A percentile compares a stretch with the other conserved stretches of the same genome.
phyloP scores from a whole-genome alignment of 768 basidiomycete species.

The Lentinus tigrinus region DNA sequence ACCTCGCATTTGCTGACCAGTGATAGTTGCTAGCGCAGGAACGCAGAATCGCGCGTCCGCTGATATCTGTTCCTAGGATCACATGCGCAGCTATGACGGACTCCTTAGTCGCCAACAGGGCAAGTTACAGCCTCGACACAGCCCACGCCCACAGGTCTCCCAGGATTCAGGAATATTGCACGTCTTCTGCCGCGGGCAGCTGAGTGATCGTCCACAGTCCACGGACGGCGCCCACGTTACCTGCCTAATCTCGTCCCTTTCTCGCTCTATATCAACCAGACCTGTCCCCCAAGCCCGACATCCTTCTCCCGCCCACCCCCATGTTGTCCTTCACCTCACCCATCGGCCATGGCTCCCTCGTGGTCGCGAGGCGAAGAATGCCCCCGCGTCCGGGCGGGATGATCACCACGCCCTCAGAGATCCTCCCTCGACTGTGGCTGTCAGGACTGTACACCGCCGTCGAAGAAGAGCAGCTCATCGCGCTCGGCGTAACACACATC shows the following conservation, averaged over 20 bases:
- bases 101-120: background rate
- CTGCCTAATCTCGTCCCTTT: background rate
- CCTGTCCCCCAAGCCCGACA: background rate
- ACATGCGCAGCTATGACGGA: background rate
- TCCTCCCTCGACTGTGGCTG: conserved; percentile 57
- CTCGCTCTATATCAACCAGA: conserved; percentile 6
- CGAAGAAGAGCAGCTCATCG: conserved; percentile 43
- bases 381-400: background rate
- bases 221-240: background rate
- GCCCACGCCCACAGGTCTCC: background rate
- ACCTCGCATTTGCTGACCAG: no score
- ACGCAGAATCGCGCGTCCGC: no score
- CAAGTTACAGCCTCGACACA: conserved; percentile 7
- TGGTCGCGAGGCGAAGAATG: background rate
- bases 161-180: background rate
- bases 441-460: conserved; percentile 60
- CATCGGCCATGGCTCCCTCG: background rate
- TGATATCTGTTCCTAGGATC: background rate
- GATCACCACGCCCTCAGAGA: conserved; percentile 22
- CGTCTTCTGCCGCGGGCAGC: background rate
- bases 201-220: conserved; percentile 8
- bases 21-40: no score
- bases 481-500: conserved; percentile 72
- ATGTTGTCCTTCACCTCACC: conserved; percentile 19
- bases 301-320: conserved; percentile 6